A percentile compares a stretch with the other conserved stretches of the same genome.
Evolutionary conservation across 208 protist genomes (phyloP).

Genomic region (Balamuthia mandrillaris): DNA sequence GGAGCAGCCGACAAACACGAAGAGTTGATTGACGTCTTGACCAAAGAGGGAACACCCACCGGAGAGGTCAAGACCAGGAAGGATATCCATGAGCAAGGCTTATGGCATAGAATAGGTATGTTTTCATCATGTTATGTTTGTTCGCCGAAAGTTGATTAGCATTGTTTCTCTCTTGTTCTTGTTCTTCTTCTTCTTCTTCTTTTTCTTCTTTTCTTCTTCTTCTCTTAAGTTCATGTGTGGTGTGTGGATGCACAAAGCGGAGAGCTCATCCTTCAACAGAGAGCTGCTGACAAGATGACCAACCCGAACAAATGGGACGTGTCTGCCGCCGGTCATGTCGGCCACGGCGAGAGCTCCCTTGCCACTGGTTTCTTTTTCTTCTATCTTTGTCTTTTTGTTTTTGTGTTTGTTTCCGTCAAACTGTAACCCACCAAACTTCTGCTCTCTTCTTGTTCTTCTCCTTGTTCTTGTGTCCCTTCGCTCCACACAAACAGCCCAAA

Average conservation of each 20-base stretch:
- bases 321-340: background rate
- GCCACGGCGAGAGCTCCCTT: background rate
- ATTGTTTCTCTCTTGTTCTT: too few relatives aligned
- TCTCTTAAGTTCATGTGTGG: background rate
- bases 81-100: background rate
- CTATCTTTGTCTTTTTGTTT: too few relatives aligned
- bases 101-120: background rate
- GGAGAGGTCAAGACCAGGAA: background rate
- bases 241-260: background rate
- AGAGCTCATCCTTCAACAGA: background rate
- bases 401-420: too few relatives aligned
- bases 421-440: too few relatives aligned
- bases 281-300: background rate
- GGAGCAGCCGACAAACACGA: constrained; percentile 7
- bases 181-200: too few relatives aligned
- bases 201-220: too few relatives aligned
- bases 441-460: background rate
- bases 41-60: background rate
- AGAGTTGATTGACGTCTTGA: background rate
- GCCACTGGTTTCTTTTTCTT: background rate
- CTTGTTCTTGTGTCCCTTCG: background rate
- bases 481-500: background rate
- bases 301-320: background rate
- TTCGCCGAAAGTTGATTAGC: background rate
- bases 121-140: background rate